Evolutionary conservation across 768 basidiomycete genomes (phyloP), one percentile per base, ranked within the genome.

Genomic region (Tricholoma sp.): DNA sequence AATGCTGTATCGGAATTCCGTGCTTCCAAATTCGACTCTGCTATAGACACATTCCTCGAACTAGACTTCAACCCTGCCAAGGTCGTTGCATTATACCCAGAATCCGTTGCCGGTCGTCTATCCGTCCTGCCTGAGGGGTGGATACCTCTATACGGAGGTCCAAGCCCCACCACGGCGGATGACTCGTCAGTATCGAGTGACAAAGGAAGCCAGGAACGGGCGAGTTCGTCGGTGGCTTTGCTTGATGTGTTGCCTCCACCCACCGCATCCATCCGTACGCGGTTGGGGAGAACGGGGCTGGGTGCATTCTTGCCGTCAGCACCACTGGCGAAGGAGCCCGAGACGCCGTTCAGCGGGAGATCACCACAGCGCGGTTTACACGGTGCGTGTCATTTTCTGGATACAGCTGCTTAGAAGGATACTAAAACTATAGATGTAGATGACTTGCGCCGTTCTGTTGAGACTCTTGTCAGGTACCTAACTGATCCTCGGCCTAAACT

Each of bases 31-130:
- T 95, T 83, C 65, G 86, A 89, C 59, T 72, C 76, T 1, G 94
- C 96, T 1, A 88, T 98, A 56, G 86, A 97, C 66, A 82, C 85
- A 0, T 94, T 98, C 69, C 81, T 94, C 50, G 83, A 88, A 41
- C 84, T 96, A 41, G 88, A 98, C 61, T 77, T 94, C 62, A 95
- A 95, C 65, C 97, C 97, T 0, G 92, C 95, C 0, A 93, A 94
- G 66, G 91, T 99, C 3, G 80, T 98, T 19, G 88, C 94, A 1
- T 74, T 98, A 5, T 99, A 92, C 69, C 90, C 92, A 0, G 84
- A 89, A 34, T 76, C 78, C 11, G 82, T 98, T 3, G 81, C 93
- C 1, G 96, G 96, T 5, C 79, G 90, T 31, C 71, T 98, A 7
- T 76, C 85, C 5, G 82, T 88, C 0, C 82, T 85, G 10, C 79